phyloP scores from a whole-genome alignment of 495 filamentous ascomycete genomes.

The Cercophora scortea region DNA sequence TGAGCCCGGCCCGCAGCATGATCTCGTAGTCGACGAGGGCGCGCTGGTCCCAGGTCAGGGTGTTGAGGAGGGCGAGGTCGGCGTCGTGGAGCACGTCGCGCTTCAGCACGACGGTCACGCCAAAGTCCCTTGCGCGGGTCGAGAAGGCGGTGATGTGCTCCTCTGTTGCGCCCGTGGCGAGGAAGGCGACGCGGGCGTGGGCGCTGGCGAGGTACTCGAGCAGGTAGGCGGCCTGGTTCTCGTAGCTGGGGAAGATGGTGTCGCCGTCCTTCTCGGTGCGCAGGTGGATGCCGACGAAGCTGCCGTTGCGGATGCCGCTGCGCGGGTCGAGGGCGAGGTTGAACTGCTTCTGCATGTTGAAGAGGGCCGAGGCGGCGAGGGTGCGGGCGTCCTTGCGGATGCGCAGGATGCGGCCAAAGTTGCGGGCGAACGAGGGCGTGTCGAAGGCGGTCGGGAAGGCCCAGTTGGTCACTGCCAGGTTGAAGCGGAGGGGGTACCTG shows the following conservation, averaged over 20 bases:
- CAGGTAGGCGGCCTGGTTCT: conserved; percentile 10
- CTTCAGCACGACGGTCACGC: conserved; percentile 23
- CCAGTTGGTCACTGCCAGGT: conserved; percentile 18
- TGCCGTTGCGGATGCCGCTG: conserved; percentile 5
- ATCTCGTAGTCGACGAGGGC: conserved; percentile 32
- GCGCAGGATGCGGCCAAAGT: conserved; percentile 25
- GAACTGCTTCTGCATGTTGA: conserved; percentile 16
- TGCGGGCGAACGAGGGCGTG: conserved; percentile 10
- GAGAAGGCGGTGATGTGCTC: conserved; percentile 13
- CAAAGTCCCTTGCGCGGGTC: conserved; percentile 8
- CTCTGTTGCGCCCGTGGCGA: conserved; percentile 20
- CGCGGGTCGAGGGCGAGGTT: conserved; percentile 8
- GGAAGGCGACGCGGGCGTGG: conserved; percentile 18
- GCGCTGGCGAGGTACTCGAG: conserved; percentile 9
- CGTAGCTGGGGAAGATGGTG: conserved; percentile 8
- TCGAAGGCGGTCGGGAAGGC: conserved; percentile 28
- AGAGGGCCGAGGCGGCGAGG: conserved; percentile 18
- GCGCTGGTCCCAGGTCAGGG: conserved; percentile 25
- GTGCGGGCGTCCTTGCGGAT: conserved; percentile 15
- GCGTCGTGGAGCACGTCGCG: conserved; percentile 15
- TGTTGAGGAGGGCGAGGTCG: conserved; percentile 14
- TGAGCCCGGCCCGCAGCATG: conserved; percentile 20
- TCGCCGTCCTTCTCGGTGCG: conserved; percentile 14
- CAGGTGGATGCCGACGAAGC: conserved; percentile 16
- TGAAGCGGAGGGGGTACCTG: conserved; percentile 16